Base-by-base conservation (phyloP, 176 grass and related monocot genomes). In the Phragmites australis region DNA sequence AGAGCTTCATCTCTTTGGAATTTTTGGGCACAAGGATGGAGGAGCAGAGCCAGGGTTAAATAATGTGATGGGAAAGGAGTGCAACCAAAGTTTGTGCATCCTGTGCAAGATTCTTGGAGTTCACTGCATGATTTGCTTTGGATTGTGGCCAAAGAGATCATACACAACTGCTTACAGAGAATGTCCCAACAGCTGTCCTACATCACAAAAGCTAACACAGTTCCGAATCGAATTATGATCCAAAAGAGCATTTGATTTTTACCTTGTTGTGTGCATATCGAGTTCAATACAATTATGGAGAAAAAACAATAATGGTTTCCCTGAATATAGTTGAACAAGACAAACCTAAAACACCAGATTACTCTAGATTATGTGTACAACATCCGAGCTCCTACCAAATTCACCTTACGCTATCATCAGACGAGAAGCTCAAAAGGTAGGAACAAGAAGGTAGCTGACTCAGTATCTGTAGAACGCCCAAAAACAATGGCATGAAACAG, bases 41-140 rank as follows among this genome's bases (percentile, higher is more conserved):
- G 82, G 21, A 29, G 75, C 25, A 55, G 48, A 62, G 22, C 34
- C 32, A 39, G 63, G 21, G 56, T 74, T 79, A 88, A 70, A 85
- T 91, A 85, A 9, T 22, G 47, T 26, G 45, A 40, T 22, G 50
- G 9, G 6, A 56, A 65, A 78, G 59, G 73, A 82, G 67, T 85
- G 60, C 5, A 60, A 26, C 52, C 50, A 63, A 82, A 85, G 51
- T 1, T 54, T 68, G 14, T 44, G 19, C 15, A 58, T 41, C 21
- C 5, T 32, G 45, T 70, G 50, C n/a, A 65, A 62, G 21, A 46
- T 77, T 69, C 86, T 82, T 88, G 61, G 78, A 91, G 89, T 85
- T 79, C 72, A 85, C 90, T 75, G 53, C 82, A 88, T 21, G 47
- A 79, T 65, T 91, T 86, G 78, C 78, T 91, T 86, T 80, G 68